Conservation (phyloP, 306 rosid species). For the Citrullus mucosospermus region DNA sequence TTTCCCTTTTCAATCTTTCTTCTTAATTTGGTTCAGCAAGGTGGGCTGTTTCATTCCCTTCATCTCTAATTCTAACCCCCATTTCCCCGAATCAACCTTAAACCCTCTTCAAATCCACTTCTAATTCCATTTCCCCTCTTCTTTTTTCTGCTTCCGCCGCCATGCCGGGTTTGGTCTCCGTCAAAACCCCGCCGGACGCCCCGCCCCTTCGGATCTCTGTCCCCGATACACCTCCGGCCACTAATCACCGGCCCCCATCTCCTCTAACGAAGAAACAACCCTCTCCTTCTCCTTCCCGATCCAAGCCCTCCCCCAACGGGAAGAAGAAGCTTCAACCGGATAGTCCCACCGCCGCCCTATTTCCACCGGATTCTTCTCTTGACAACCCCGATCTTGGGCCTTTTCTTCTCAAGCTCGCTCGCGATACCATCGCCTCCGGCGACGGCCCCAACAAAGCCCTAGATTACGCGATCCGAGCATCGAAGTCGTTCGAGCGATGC, state of each 20-base stretch:
- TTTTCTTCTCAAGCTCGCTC: constrained; percentile 77
- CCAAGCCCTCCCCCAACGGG: constrained; percentile 49
- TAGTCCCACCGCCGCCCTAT: constrained; percentile 36
- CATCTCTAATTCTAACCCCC: background rate
- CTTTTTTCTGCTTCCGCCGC: background rate
- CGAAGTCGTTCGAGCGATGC: constrained; percentile 90
- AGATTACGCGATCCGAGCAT: constrained; percentile 72
- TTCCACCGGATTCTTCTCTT: constrained; percentile 44
- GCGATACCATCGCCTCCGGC: constrained; percentile 88
- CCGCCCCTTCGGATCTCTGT: constrained; percentile 50
- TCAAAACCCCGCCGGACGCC: constrained; percentile 64
- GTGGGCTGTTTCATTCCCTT: constrained; percentile 11
- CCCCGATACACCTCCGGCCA: constrained; percentile 25
- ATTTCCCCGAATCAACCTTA: background rate
- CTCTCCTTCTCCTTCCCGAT: constrained; percentile 72
- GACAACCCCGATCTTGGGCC: constrained; percentile 99
- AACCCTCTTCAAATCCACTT: background rate
- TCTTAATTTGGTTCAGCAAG: constrained; percentile 6
- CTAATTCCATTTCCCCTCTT: background rate
- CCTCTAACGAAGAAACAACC: constrained; percentile 56
- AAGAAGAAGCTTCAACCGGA: constrained; percentile 49
- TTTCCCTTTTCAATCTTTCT: background rate
- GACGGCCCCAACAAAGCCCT: constrained; percentile 84
- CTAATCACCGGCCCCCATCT: constrained; percentile 41
- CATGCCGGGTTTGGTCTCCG: constrained; percentile 83